Conservation (phyloP, 2,329 filamentous ascomycete species). For the Verticillium klebahnii region DNA sequence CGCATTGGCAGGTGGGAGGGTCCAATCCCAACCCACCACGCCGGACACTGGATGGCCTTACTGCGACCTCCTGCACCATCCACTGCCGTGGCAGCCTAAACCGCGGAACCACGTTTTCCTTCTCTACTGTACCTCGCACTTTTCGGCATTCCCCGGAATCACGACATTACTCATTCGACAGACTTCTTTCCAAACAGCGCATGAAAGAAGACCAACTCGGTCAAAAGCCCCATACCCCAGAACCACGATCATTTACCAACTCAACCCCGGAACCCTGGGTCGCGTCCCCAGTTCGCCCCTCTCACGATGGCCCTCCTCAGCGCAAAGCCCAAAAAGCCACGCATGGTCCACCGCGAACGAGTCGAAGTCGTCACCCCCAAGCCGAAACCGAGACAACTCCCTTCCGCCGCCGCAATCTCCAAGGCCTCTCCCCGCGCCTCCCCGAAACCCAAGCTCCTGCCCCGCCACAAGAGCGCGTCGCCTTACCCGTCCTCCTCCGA, state of each 20-base stretch:
- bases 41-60: neutral
- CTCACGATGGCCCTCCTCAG: constrained; percentile 29
- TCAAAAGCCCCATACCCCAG: neutral
- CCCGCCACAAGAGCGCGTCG: constrained; percentile 35
- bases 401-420: constrained; percentile 24
- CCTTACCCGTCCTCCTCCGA: constrained; percentile 31
- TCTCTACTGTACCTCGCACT: neutral
- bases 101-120: neutral
- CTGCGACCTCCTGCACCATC: neutral
- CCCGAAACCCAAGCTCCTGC: constrained; percentile 30
- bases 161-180: neutral
- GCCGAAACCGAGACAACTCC: constrained; percentile 29
- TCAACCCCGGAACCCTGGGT: neutral
- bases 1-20: neutral
- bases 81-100: neutral
- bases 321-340: constrained; percentile 42
- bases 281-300: neutral
- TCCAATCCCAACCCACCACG: neutral
- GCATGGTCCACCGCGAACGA: constrained; percentile 48
- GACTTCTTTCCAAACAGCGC: neutral
- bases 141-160: neutral
- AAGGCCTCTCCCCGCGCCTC: constrained; percentile 31
- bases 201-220: neutral
- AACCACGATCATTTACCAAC: neutral
- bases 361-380: constrained; percentile 37